Evolutionary conservation across 2,329 filamentous ascomycete species (phyloP).

Genomic region (Paracamarosporium sp.): DNA sequence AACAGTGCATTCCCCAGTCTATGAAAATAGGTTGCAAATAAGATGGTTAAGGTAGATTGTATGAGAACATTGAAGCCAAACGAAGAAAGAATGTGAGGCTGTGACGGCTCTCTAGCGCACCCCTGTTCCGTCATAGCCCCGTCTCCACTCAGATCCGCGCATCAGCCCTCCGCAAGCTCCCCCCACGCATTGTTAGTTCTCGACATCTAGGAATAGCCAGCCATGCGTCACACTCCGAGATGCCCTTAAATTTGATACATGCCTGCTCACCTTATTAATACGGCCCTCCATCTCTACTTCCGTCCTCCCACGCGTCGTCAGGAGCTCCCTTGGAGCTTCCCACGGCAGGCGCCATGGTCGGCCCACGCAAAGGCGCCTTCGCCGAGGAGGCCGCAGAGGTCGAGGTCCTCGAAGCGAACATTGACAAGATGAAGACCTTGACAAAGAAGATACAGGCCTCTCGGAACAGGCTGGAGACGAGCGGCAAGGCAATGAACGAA

Average conservation of each 20-base stretch:
- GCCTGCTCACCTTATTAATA: background rate
- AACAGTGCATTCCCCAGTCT: too few species aligned
- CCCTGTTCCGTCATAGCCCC: constrained; percentile 33
- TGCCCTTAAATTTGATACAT: background rate
- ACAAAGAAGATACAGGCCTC: constrained; percentile 96
- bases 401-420: constrained; percentile 70
- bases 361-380: constrained; percentile 62
- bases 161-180: constrained; percentile 29
- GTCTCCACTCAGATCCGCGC: constrained; percentile 22
- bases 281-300: constrained; percentile 6
- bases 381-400: constrained; percentile 73
- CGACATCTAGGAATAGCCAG: constrained; percentile 4
- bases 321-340: constrained; percentile 24
- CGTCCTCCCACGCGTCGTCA: constrained; percentile 15
- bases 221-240: background rate
- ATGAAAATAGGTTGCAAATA: background rate
- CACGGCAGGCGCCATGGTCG: constrained; percentile 55
- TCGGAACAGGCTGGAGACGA: constrained; percentile 81
- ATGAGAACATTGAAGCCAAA: background rate
- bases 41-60: background rate
- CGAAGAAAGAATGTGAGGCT: background rate
- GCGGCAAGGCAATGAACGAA: constrained; percentile 88
- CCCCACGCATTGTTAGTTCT: constrained; percentile 22
- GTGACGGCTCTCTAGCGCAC: constrained; percentile 15
- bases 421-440: constrained; percentile 91